Base-by-base conservation (phyloP, 140 eudicot genomes). In the Oenanthe javanica region DNA sequence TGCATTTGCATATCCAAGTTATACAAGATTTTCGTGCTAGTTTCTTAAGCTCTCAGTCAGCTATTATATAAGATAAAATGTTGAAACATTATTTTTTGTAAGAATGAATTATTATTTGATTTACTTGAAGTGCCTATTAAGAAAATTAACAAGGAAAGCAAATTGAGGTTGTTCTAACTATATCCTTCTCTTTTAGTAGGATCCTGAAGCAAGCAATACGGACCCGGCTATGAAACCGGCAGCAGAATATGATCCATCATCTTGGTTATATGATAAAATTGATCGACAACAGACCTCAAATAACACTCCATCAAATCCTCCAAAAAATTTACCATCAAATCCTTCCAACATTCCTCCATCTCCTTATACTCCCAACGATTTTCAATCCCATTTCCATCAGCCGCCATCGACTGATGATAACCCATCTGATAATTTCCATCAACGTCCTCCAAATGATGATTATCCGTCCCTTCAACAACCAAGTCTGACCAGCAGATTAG, bases 161-260 rank as follows among this genome's bases (percentile, higher is more conserved):
- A 49, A 23, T 66, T 36, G n/a, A n/a, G 66, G 45, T 0, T 9
- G 71, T 82, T 57, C 70, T 70, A 80, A 79, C 38, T 46, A 43
- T 6, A 4, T 43, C 75, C 14, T 38, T 40, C n/a, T 70, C 19
- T 79, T 47, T 75, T 79, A 55, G 45, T 81, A 91, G 91, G 91
- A 87, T 81, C 66, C 84, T 61, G 91, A 84, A 83, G 75, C 86
- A 23, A 85, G 83, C 83, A 81, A 81, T 66, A 74, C 69, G 36
- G 92, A 86, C 69, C 86, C 86, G 42, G 82, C 81, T 75, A 63
- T 70, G 74, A 85, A 77, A 54, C 76, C 79, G 7, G 75, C 83
- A 71, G 82, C 84, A 2, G 90, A 86, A 77, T 48, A 86, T 38
- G 89, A 81, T 43, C 79, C 82, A 76, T 85, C 93, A 21, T 81